A percentile compares a stretch with the other conserved stretches of the same genome.
Evolutionary conservation across 2,329 filamentous ascomycete species (phyloP).

Genomic region (Eutypella sp.): DNA sequence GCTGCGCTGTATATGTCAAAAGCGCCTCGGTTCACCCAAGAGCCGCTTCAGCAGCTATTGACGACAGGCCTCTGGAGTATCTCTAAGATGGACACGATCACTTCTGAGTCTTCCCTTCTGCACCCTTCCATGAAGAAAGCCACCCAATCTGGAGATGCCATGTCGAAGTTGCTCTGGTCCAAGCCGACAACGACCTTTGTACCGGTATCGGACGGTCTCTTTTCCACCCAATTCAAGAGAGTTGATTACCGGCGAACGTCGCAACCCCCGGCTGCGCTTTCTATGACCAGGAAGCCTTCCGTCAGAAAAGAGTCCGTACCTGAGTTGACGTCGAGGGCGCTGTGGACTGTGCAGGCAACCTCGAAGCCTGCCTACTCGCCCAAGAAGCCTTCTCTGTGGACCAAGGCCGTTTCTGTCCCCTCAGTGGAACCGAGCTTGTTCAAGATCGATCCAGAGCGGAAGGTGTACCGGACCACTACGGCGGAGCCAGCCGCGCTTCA

Average conservation of each 20-base stretch:
- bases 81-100: not conserved
- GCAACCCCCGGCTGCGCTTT: constrained; percentile 11
- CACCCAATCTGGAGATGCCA: not conserved
- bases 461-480: constrained; percentile 26
- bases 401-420: constrained; percentile 1
- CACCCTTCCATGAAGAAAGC: constrained; percentile 20
- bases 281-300: constrained; percentile 10
- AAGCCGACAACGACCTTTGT: not conserved
- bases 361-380: not conserved
- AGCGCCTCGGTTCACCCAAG: constrained; percentile 18
- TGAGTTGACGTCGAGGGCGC: constrained; percentile 10
- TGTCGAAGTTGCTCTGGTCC: constrained; percentile 19
- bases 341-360: constrained; percentile 12
- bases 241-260: constrained; percentile 14
- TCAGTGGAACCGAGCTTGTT: constrained; percentile 20
- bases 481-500: constrained; percentile 29
- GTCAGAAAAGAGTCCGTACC: constrained; percentile 6
- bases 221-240: constrained; percentile 5
- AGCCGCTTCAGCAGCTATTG: constrained; percentile 8
- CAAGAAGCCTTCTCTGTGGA: constrained; percentile 12
- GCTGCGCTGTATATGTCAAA: constrained; percentile 27
- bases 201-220: constrained; percentile 9
- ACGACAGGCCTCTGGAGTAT: constrained; percentile 20
- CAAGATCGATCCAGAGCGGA: constrained; percentile 25
- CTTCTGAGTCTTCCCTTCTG: constrained; percentile 14